Conservation (phyloP, 129 eudicot species). For the Artemisia annua region DNA sequence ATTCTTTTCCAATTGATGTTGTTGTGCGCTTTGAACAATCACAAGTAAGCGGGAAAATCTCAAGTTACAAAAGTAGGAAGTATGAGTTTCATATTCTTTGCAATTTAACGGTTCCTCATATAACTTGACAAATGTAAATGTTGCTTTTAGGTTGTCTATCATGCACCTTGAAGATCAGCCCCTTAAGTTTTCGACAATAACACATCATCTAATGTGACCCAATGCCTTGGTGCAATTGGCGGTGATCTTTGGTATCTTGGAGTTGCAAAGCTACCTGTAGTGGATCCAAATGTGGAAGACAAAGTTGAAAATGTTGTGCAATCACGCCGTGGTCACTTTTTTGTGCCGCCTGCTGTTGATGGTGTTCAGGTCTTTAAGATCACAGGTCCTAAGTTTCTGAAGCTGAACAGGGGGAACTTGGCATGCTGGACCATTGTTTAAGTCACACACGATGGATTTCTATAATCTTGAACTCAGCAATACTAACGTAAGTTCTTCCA, state of each 20-base stretch:
- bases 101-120: no score
- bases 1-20: no score
- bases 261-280: conserved; percentile 73
- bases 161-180: conserved; percentile 62
- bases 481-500: conserved; percentile 68
- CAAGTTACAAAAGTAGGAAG: no score
- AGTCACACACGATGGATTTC: conserved; percentile 61
- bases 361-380: conserved; percentile 58
- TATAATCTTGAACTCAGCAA: conserved; percentile 89
- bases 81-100: no score
- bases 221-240: conserved; percentile 86
- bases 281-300: conserved; percentile 45
- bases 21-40: no score
- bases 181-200: conserved; percentile 65
- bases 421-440: conserved; percentile 95
- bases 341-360: conserved; percentile 70
- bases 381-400: conserved; percentile 78
- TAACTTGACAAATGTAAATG: background rate
- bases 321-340: conserved; percentile 66
- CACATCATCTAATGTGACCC: conserved; percentile 90
- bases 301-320: conserved; percentile 38
- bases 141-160: conserved; percentile 66
- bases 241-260: conserved; percentile 89
- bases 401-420: conserved; percentile 79
- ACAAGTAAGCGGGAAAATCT: no score